Percentiles rank a stretch among this genome's conserved stretches.
Conservation (phyloP, 2,329 filamentous ascomycete species). For the Xylariaceae sp. region DNA sequence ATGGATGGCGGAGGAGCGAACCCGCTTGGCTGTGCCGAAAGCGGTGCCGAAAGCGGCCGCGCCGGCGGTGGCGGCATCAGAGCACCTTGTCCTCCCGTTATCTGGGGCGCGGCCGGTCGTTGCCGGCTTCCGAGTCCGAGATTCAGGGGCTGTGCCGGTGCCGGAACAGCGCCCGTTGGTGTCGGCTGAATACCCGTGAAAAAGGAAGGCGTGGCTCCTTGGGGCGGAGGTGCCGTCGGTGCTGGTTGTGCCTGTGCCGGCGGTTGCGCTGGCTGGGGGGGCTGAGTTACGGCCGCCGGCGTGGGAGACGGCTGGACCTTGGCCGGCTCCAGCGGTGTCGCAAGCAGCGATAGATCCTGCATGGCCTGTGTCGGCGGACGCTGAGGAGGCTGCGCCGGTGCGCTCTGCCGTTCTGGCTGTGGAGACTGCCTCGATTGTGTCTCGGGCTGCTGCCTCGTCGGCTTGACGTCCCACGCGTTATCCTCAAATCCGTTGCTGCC, state of each 20-base stretch:
- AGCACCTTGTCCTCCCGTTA: conserved; percentile 49
- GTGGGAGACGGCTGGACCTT: conserved; percentile 29
- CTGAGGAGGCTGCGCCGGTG: conserved; percentile 22
- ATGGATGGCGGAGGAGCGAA: conserved; percentile 64
- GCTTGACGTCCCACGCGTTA: conserved; percentile 95
- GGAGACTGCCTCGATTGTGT: conserved; percentile 48
- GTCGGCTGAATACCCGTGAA: conserved; percentile 37
- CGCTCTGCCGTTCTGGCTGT: conserved; percentile 38
- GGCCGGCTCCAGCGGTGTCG: conserved; percentile 44
- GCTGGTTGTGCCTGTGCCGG: conserved; percentile 25
- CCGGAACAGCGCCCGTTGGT: conserved; percentile 30
- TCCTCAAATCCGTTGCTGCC: conserved; percentile 64
- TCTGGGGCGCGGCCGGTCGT: conserved; percentile 63
- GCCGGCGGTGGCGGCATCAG: conserved; percentile 71
- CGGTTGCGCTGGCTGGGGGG: conserved; percentile 25
- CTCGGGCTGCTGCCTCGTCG: conserved; percentile 52
- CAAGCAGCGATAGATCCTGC: conserved; percentile 49
- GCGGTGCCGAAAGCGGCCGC: conserved; percentile 79
- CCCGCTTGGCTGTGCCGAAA: conserved; percentile 65
- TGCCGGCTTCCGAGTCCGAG: conserved; percentile 47
- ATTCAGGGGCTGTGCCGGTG: conserved; percentile 34
- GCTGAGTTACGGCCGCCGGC: conserved; percentile 24
- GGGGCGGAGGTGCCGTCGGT: conserved; percentile 33
- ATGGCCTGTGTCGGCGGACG: conserved; percentile 29
- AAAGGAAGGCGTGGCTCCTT: conserved; percentile 52